Evolutionary conservation across 495 filamentous ascomycete genomes (phyloP).

Genomic region (Aspergillus mulundensis): DNA sequence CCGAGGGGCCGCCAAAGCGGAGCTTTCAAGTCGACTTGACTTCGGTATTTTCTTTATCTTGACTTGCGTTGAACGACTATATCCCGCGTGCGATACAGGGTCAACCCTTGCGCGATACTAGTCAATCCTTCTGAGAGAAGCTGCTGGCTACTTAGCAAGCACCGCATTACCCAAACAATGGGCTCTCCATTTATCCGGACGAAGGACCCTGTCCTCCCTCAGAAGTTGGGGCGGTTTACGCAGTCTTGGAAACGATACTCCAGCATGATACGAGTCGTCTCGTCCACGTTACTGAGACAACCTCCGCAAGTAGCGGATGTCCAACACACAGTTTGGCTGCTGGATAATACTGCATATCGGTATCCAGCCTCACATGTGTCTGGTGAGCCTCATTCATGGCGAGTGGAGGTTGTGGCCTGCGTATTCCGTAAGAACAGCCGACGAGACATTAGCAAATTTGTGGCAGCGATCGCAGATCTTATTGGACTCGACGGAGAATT

Average conservation of each 20-base stretch:
- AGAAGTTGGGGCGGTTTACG: conserved; percentile 6
- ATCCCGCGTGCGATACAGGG: too few species aligned
- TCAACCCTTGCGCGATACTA: neutral
- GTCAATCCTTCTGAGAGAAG: neutral
- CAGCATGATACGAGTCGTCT: conserved; percentile 27
- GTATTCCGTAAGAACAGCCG: conserved; percentile 71
- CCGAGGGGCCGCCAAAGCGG: neutral
- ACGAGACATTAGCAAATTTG: conserved; percentile 58
- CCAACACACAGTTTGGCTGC: conserved; percentile 73
- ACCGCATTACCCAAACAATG: conserved; percentile 2
- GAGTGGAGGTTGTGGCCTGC: conserved; percentile 75
- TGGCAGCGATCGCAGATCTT: conserved; percentile 66
- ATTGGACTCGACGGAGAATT: conserved; percentile 59
- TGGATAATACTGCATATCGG: conserved; percentile 86
- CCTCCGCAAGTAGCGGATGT: conserved; percentile 37
- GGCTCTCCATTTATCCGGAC: conserved; percentile 3
- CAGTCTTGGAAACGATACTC: conserved; percentile 28
- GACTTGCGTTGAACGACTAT: neutral
- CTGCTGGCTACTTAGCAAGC: neutral
- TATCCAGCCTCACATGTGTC: conserved; percentile 21
- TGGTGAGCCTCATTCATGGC: conserved; percentile 51
- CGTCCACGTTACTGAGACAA: conserved; percentile 24
- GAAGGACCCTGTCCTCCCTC: conserved; percentile 10
- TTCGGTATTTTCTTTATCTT: neutral
- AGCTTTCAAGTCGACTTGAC: neutral